Evolutionary conservation across 2,329 filamentous ascomycete species (phyloP), one percentile per base, ranked within the genome.

Genomic region (Calonectria pseudoturangicola): DNA sequence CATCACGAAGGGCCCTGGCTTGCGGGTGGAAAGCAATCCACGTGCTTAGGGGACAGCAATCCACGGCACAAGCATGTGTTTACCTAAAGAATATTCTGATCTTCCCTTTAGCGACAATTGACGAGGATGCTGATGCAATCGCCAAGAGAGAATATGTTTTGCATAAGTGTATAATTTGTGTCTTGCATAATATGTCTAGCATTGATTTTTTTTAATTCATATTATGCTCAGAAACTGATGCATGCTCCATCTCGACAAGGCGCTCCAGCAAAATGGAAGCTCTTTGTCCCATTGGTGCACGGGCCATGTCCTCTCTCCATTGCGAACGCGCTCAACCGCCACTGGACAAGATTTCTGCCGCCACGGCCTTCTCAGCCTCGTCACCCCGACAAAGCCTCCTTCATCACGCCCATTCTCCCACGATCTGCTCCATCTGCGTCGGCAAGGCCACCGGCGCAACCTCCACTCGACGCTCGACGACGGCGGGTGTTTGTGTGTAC

Each of bases 361-460:
- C 69, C 60, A 43, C 66, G 43, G 60, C 60, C 66, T 41, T 66
- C 68, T 76, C 78, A 80, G 79, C 79, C 79, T 80, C 73, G 78
- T 66, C 73, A 63, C 77, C 64, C 45, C 45, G 58, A 63, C 75
- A 68, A 72, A 73, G 71, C 76, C 70, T 74, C 76, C 69, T 66
- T 60, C 68, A 68, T 67, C 71, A 72, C 75, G 73, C 47, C 47
- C 68, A 43, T 43, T 36, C 69, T 64, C 43, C 43, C 43, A 51
- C 66, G 66, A 63, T 33, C 50, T 69, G 65, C 43, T 66, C 45
- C 66, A 47, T 69, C 68, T 66, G 68, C 58, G 73, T 77, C 71
- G 72, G 72, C 67, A 75, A 79, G 74, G 73, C 72, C 71, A 71
- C 73, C 68, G 73, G 74, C 63, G 71, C 56, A 73, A 51, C 50